These are phyloP conservation scores for Tricholoma matsutake DNA, from an alignment of 768 basidiomycete genomes.

Conservation along the genomic window DNA sequence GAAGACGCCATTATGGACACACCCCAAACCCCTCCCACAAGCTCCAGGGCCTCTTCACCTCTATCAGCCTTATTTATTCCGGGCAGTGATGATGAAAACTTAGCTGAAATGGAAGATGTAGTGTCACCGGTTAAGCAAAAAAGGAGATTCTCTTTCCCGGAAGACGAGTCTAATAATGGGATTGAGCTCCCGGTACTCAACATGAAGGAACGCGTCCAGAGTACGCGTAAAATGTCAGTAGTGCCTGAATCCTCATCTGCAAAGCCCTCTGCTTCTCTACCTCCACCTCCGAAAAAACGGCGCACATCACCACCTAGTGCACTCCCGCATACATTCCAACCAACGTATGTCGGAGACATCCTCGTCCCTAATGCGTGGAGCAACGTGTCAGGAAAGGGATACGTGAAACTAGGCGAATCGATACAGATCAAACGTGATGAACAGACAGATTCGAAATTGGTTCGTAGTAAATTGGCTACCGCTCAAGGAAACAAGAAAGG, in stretches of 20 bases:
- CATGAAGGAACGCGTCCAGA: conserved; percentile 40
- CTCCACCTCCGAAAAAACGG: conserved; percentile 50
- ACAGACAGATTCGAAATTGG: conserved; percentile 30
- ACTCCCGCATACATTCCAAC: conserved; percentile 17
- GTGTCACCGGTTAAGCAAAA: conserved; percentile 12
- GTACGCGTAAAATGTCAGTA: conserved; percentile 28
- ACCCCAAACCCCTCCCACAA: conserved; percentile 13
- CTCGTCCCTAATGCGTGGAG: conserved; percentile 76
- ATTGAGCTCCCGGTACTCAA: conserved; percentile 20
- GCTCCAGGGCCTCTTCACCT: conserved; percentile 14
- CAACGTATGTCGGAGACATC: conserved; percentile 64
- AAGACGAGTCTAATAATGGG: conserved; percentile 15
- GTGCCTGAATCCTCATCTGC: conserved; percentile 5
- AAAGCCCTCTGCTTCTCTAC: conserved; percentile 4
- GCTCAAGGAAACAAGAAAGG: conserved; percentile 37
- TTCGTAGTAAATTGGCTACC: conserved; percentile 21
- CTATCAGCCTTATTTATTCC: conserved; percentile 31
- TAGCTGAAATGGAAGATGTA: conserved; percentile 1
- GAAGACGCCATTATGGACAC: conserved; percentile 22
- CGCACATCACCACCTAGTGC: conserved; percentile 36
- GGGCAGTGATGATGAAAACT: conserved; percentile 33
- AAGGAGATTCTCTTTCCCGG: conserved; percentile 11
- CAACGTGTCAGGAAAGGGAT: conserved; percentile 69
- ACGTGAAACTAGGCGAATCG: conserved; percentile 62
- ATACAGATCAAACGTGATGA: conserved; percentile 57